Evolutionary conservation across 305 asterid species (phyloP), one percentile per base, ranked within the genome.

Genomic region (Galium porrigens): DNA sequence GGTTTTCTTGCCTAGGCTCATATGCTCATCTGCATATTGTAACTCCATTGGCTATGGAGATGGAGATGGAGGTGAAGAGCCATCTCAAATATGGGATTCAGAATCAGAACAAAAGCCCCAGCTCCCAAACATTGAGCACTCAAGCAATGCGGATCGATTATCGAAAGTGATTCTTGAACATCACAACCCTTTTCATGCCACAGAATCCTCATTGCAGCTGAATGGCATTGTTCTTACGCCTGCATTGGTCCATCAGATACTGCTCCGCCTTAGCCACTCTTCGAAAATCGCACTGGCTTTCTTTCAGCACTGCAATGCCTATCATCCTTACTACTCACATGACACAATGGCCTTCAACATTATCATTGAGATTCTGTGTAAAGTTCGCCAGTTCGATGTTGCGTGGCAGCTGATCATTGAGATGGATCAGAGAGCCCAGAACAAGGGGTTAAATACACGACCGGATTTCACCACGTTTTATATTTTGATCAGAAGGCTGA

Each of bases 121-220:
- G 14, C 86, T 88, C 6, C 88, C 94, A 0, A 75, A 78, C 14
- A 63, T 81, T 59, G 83, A 79, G 63, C 85, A 80, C 37, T 90
- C 94, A 8, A 65, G 65, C 44, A 89, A 77, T 54, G 96, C 97
- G 3, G 96, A 88, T 62, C 59, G 79, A n/a, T 72, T 90, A 5
- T 85, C 90, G 57, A 88, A 84, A 37, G 64, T 90, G 60, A 82
- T 90, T 60, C 80, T 86, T 68, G 80, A 78, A 41, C 90, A 90
- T 77, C 96, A 85, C 82, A 90, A 90, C 77, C 97, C 97, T 0
- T 90, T 83, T 75, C 96, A 88, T 73, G 83, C 82, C 75, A 82
- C 83, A 81, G 96, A 90, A 71, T 87, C 97, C 4, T 83, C 95
- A 22, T 79, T 88, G 68, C 94, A 90, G 44, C 88, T 90, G 72